Conservation (phyloP, 2,329 filamentous ascomycete genomes). For the Reticulascus tulasneorum region DNA sequence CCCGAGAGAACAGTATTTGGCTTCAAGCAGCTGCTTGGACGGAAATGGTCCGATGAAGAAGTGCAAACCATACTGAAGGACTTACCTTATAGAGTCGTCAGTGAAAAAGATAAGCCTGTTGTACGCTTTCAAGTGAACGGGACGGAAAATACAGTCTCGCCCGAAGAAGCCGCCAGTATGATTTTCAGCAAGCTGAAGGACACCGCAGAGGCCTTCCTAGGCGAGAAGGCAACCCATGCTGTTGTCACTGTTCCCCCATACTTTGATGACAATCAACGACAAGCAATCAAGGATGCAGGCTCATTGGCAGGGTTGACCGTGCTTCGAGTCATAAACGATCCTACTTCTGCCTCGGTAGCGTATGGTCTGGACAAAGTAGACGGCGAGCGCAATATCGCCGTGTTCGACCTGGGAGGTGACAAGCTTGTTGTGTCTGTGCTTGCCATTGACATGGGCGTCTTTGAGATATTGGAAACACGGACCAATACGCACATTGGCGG, state of each 20-base stretch:
- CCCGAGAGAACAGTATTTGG: conserved; percentile 67
- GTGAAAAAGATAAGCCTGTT: conserved; percentile 85
- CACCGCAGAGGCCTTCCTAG: conserved; percentile 72
- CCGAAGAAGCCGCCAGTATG: conserved; percentile 78
- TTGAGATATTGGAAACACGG: conserved; percentile 89
- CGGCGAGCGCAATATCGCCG: conserved; percentile 82
- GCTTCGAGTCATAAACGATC: conserved; percentile 94
- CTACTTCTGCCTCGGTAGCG: conserved; percentile 90
- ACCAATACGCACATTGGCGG: conserved; percentile 97
- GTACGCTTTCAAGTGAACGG: conserved; percentile 71
- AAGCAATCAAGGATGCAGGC: conserved; percentile 94
- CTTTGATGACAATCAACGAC: conserved; percentile 98
- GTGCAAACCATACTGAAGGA: conserved; percentile 95
- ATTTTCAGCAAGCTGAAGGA: conserved; percentile 83
- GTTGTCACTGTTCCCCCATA: conserved; percentile 95
- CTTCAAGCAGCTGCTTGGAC: conserved; percentile 35
- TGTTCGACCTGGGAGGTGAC: conserved; percentile 92
- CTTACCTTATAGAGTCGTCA: conserved; percentile 92
- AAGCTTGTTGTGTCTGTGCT: conserved; percentile 93
- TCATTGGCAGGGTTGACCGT: conserved; percentile 90
- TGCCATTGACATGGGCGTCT: conserved; percentile 86
- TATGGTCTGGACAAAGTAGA: conserved; percentile 88
- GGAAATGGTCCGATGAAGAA: conserved; percentile 80
- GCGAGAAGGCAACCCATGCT: conserved; percentile 79
- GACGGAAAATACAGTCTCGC: conserved; percentile 67